Base-by-base conservation (phyloP, 1,284 basidiomycete species). In the Porogramme epimiltina region DNA sequence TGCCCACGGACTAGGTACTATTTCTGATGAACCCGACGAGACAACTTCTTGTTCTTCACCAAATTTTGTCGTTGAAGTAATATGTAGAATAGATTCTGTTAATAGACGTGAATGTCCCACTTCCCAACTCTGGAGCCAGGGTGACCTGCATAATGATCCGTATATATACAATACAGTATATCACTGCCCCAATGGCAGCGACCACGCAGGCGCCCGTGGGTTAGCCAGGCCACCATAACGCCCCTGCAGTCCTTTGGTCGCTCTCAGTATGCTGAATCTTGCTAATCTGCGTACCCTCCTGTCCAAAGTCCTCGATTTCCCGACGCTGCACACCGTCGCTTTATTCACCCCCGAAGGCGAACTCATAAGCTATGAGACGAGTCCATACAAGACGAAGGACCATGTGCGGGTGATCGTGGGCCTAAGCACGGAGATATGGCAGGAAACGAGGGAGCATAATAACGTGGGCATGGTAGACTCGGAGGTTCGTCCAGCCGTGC, bases 371-470 rank as follows among this genome's bases (percentile, higher is more conserved):
- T 79, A 74, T 57, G 77, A 80, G 9, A 72, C 80, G 23, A 74
- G 74, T 18, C 74, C 77, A 4, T 63, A 66, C 26, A 73, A 79
- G 50, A 68, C 81, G 31, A 90, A 89, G 68, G 89, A 91, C 62
- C 81, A 87, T 52, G 76, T 90, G 43, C 80, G 85, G 49, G 77
- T 90, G 28, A 71, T 86, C 25, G 85, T 85, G 11, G 89, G 87
- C 16, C 68, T 91, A 13, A 80, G 81, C 42, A 80, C 80, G 9
- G 88, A 90, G 64, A 74, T 87, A 37, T 91, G 89, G 88, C 80
- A 81, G 49, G 88, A 91, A 68, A 85, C 82, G 19, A 74, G 74
- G 52, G 81, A 79, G 42, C 73, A 81, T 42, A 81, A 37, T 13
- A 6, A 79, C 18, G 60, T 76, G 42, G 86, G 85, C 20, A 85